These are phyloP conservation scores for Mariannaea sp. DNA, from an alignment of 2,329 filamentous ascomycete genomes.

Conservation along the genomic window DNA sequence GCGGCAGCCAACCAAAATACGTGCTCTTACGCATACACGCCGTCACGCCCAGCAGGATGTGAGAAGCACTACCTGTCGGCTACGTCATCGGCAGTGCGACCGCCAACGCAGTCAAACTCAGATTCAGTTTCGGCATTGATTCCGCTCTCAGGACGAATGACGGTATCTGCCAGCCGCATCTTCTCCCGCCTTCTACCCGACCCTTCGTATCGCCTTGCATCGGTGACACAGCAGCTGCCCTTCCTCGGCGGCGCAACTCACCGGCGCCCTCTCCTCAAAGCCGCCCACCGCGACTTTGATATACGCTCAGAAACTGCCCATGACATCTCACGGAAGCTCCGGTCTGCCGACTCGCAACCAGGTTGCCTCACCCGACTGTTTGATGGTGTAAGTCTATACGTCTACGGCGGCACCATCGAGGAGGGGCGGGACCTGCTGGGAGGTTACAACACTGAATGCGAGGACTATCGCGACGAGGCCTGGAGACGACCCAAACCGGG, in stretches of 20 bases:
- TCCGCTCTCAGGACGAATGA: no score
- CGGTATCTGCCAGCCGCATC: neutral
- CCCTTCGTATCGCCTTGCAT: neutral
- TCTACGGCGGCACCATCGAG: conserved; percentile 16
- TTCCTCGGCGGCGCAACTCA: conserved; percentile 9
- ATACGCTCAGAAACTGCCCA: conserved; percentile 7
- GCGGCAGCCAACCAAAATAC: neutral
- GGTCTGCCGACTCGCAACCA: conserved; percentile 25
- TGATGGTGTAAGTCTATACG: conserved; percentile 11
- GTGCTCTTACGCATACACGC: neutral
- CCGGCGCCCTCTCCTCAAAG: conserved; percentile 6
- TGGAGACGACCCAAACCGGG: neutral
- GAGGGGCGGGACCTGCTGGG: neutral
- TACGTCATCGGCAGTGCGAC: no score
- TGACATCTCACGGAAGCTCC: conserved; percentile 23
- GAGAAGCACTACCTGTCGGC: no score
- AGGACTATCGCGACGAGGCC: no score
- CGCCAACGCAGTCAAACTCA: no score
- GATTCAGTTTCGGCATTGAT: no score
- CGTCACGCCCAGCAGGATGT: no score
- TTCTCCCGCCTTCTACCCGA: neutral
- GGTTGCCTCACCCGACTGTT: conserved; percentile 20
- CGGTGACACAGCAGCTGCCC: neutral
- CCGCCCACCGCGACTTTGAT: conserved; percentile 15
- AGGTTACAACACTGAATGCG: neutral